These are phyloP conservation scores for Leptographium radiaticola DNA, from an alignment of 2,329 filamentous ascomycete species.

Conservation along the genomic window DNA sequence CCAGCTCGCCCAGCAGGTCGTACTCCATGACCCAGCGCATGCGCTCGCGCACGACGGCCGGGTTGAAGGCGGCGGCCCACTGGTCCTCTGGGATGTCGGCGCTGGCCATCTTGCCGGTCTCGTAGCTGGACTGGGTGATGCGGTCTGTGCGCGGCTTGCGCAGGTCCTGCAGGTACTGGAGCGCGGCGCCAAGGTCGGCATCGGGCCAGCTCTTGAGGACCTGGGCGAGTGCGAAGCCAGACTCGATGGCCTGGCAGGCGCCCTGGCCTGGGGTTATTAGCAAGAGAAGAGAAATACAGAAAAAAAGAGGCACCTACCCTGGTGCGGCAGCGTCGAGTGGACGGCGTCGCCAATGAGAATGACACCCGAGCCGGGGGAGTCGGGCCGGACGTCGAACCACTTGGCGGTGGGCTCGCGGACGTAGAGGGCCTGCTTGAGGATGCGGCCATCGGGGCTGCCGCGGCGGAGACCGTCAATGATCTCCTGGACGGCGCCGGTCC, in stretches of 20 bases:
- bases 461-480: constrained; percentile 33
- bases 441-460: constrained; percentile 11
- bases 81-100: constrained; percentile 10
- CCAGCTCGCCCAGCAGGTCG: constrained; percentile 8
- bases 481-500: constrained; percentile 24
- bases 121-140: constrained; percentile 8
- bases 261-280: constrained; percentile 21
- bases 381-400: constrained; percentile 22
- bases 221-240: constrained; percentile 19
- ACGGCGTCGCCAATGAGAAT: constrained; percentile 43
- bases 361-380: constrained; percentile 35
- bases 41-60: constrained; percentile 6
- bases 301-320: constrained; percentile 12
- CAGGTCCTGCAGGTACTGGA: constrained; percentile 10
- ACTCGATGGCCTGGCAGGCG: constrained; percentile 29
- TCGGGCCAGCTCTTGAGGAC: constrained; percentile 13
- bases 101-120: constrained; percentile 11
- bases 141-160: constrained; percentile 10
- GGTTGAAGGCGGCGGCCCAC: constrained; percentile 7
- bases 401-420: constrained; percentile 27
- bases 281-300: background rate
- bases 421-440: constrained; percentile 16
- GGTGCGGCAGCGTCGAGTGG: constrained; percentile 40
- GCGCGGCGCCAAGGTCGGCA: constrained; percentile 2
- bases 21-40: constrained; percentile 12